Conservation (phyloP, 768 basidiomycete genomes). For the Psilocybe sp. region DNA sequence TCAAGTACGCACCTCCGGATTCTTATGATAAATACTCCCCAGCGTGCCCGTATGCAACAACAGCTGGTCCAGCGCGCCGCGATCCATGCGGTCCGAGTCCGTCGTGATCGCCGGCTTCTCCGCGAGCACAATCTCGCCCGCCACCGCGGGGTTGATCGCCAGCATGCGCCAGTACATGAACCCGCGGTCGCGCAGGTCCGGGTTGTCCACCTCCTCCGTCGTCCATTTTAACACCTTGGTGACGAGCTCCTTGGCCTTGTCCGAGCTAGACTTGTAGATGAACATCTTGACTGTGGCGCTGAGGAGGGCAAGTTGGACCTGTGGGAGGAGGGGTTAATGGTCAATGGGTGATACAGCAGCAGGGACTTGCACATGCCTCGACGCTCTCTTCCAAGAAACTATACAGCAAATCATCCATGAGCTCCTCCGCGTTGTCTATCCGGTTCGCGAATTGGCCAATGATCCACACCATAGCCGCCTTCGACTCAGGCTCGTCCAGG, state of each 20-base stretch:
- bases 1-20: constrained; percentile 68
- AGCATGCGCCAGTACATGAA: constrained; percentile 99
- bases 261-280: constrained; percentile 81
- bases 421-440: constrained; percentile 94
- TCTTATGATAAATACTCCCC: constrained; percentile 97
- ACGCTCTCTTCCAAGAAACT: constrained; percentile 91
- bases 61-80: constrained; percentile 92
- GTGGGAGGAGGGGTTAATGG: constrained; percentile 1
- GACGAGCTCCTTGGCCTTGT: constrained; percentile 83
- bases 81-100: constrained; percentile 96
- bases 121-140: constrained; percentile 85
- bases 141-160: constrained; percentile 86
- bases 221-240: constrained; percentile 96
- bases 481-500: constrained; percentile 94
- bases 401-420: constrained; percentile 88
- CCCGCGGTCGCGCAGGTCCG: constrained; percentile 93
- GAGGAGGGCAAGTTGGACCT: constrained; percentile 95
- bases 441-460: constrained; percentile 93
- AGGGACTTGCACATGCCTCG: constrained; percentile 56
- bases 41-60: constrained; percentile 91
- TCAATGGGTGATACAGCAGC: neutral
- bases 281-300: constrained; percentile 97
- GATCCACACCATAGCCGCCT: constrained; percentile 98
- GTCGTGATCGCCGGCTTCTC: constrained; percentile 98
- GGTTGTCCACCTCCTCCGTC: constrained; percentile 97